phyloP scores from a whole-genome alignment of 805 yeast species.

The Priceomyces carsonii region DNA sequence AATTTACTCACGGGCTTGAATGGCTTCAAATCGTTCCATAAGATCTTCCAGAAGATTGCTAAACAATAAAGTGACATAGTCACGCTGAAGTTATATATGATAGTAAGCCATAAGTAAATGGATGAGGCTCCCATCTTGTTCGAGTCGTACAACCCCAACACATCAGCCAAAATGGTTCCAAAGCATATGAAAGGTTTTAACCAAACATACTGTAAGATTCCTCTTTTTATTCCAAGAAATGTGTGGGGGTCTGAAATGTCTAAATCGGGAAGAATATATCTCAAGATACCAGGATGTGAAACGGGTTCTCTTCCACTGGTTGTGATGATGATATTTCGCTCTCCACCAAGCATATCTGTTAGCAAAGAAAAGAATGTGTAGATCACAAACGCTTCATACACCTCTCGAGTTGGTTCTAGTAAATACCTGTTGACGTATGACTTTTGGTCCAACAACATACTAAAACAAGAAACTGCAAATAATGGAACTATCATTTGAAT shows the following conservation, averaged over 20 bases:
- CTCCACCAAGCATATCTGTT: slow-evolving; percentile 89
- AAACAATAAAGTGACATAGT: slow-evolving; percentile 79
- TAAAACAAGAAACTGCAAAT: slow-evolving; percentile 70
- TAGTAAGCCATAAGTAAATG: slow-evolving; percentile 61
- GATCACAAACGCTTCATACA: slow-evolving; percentile 94
- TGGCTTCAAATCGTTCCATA: slow-evolving; percentile 72
- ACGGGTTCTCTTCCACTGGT: slow-evolving; percentile 74
- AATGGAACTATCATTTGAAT: slow-evolving; percentile 82
- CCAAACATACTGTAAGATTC: slow-evolving; percentile 94
- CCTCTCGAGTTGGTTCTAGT: slow-evolving; percentile 75
- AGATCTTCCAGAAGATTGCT: slow-evolving; percentile 90
- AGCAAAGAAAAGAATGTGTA: slow-evolving; percentile 87
- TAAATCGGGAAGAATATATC: slow-evolving; percentile 51
- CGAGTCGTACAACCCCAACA: slow-evolving; percentile 51
- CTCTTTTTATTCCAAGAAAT: slow-evolving; percentile 75
- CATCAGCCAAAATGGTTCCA: slow-evolving; percentile 47
- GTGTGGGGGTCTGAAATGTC: slow-evolving; percentile 87
- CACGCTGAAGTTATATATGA: slow-evolving; percentile 77
- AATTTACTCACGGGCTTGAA: slow-evolving; percentile 92
- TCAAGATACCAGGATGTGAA: slow-evolving; percentile 59
- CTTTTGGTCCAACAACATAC: slow-evolving; percentile 49
- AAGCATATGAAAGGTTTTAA: slow-evolving; percentile 80
- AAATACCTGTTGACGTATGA: slow-evolving; percentile 45
- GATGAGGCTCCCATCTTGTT: slow-evolving; percentile 49
- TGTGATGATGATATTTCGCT: slow-evolving; percentile 72